Conservation (phyloP, 1,139 yeast species). For the Candida glucosophila region DNA sequence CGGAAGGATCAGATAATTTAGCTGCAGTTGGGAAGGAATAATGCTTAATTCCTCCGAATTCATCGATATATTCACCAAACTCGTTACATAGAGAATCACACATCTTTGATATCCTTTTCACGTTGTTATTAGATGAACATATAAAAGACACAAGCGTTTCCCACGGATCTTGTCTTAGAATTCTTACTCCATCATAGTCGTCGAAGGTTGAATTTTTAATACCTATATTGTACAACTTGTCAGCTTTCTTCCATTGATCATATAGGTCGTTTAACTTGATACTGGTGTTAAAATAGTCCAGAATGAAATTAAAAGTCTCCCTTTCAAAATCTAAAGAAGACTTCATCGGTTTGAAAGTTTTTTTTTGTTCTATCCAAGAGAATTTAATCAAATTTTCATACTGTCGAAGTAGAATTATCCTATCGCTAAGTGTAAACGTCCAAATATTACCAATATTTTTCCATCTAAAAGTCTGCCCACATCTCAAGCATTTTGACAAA, state of each 20-base stretch:
- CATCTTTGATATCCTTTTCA: conserved; percentile 88
- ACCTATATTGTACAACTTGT: conserved; percentile 32
- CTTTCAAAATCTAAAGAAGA: conserved; percentile 3
- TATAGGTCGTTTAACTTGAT: conserved; percentile 48
- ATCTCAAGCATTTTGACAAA: conserved; percentile 64
- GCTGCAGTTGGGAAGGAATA: conserved; percentile 71
- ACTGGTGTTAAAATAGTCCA: conserved; percentile 64
- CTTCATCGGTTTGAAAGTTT: conserved; percentile 2
- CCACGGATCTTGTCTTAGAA: conserved; percentile 93
- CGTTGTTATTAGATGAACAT: conserved; percentile 93
- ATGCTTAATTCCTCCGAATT: conserved; percentile 48
- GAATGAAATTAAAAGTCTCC: conserved; percentile 38
- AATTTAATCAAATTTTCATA: conserved; percentile 24
- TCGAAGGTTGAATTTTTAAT: conserved; percentile 25
- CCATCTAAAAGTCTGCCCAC: conserved; percentile 86
- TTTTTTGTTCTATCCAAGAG: conserved; percentile 17
- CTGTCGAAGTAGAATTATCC: conserved; percentile 47
- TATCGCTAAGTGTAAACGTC: conserved; percentile 46
- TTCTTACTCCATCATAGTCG: conserved; percentile 63
- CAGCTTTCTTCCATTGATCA: conserved; percentile 52
- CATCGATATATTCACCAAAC: conserved; percentile 59
- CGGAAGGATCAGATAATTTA: conserved; percentile 24
- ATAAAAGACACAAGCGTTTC: conserved; percentile 85
- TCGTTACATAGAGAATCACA: conserved; percentile 69
- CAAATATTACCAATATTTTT: conserved; percentile 49